A percentile compares a stretch with the other conserved stretches of the same genome.
Conservation (phyloP, 441 rosid genomes). For the Euphorbia neoarborescens region DNA sequence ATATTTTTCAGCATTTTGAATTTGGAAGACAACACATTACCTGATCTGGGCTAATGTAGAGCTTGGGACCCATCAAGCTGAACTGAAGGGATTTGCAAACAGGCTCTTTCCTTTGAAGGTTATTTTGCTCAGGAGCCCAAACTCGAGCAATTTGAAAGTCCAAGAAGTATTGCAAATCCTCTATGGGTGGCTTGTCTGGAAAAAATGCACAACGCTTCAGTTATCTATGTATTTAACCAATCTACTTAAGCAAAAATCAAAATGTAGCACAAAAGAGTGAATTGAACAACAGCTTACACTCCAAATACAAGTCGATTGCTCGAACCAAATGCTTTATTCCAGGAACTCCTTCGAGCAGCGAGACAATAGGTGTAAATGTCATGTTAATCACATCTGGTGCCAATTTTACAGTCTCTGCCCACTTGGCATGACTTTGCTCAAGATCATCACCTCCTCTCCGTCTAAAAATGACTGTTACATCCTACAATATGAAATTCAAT, state of each 20-base stretch:
- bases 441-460: constrained; percentile 79
- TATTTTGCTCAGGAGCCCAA: constrained; percentile 66
- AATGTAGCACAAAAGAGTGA: not conserved
- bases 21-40: constrained; percentile 22
- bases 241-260: not conserved
- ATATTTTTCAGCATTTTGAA: constrained; percentile 6
- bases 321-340: constrained; percentile 54
- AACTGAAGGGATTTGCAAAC: constrained; percentile 67
- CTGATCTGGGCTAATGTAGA: constrained; percentile 64
- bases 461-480: constrained; percentile 66
- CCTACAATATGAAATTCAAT: constrained; percentile 46
- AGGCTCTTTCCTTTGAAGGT: constrained; percentile 59
- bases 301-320: constrained; percentile 54
- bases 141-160: constrained; percentile 53
- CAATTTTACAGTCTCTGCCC: constrained; percentile 53
- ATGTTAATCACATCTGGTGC: constrained; percentile 69
- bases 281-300: constrained; percentile 37
- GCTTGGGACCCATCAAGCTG: constrained; percentile 73
- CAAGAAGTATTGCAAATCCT: constrained; percentile 58
- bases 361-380: constrained; percentile 54
- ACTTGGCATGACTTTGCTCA: constrained; percentile 54
- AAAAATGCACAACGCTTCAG: constrained; percentile 10
- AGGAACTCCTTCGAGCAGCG: constrained; percentile 50
- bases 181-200: constrained; percentile 60
- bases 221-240: not conserved